Conservation (phyloP, 2,329 filamentous ascomycete species). For the Westerdykella aurantiaca region DNA sequence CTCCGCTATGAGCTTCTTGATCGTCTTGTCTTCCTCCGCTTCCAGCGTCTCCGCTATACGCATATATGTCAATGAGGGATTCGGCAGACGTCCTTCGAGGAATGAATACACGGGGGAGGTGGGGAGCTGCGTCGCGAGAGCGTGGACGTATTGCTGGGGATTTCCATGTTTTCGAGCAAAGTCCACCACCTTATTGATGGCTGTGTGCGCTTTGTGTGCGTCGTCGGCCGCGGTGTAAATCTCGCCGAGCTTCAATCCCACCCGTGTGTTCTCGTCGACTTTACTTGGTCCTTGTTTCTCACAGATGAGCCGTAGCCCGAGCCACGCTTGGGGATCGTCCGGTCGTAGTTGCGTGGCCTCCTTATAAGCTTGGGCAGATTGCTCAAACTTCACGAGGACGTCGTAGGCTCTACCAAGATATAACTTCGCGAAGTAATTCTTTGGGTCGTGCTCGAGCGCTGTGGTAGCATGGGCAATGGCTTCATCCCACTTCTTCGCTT, state of each 20-base stretch:
- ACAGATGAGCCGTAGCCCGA: constrained; percentile 80
- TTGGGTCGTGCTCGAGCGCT: constrained; percentile 64
- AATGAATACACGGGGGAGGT: constrained; percentile 72
- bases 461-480: constrained; percentile 64
- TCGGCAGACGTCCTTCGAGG: constrained; percentile 76
- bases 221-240: constrained; percentile 65
- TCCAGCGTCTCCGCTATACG: constrained; percentile 79
- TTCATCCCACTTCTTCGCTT: constrained; percentile 71
- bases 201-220: constrained; percentile 52
- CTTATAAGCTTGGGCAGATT: constrained; percentile 71
- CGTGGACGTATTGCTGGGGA: constrained; percentile 66
- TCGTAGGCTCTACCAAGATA: constrained; percentile 82
- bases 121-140: constrained; percentile 71
- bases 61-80: constrained; percentile 74
- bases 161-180: constrained; percentile 69
- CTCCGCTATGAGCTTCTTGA: constrained; percentile 86
- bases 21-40: constrained; percentile 76
- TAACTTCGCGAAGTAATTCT: constrained; percentile 82
- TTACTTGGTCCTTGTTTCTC: constrained; percentile 67
- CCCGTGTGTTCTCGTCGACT: constrained; percentile 67
- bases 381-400: constrained; percentile 63
- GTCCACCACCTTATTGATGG: constrained; percentile 73
- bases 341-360: constrained; percentile 66
- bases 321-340: constrained; percentile 78
- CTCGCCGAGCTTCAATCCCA: constrained; percentile 66